phyloP scores from a whole-genome alignment of 1,139 yeast genomes.

The Suhomyces panamericanus region DNA sequence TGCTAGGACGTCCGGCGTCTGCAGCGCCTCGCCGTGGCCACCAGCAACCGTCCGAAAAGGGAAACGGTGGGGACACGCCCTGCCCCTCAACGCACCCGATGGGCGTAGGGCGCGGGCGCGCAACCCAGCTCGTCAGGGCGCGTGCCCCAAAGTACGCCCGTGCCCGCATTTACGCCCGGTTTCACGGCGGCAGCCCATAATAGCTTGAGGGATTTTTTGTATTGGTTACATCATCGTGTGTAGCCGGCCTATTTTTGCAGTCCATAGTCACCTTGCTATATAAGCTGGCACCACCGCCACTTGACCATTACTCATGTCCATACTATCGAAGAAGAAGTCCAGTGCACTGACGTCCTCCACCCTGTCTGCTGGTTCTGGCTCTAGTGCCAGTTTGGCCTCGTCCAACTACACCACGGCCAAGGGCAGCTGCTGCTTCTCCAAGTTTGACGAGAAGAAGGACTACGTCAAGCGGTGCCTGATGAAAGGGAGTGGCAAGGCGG shows the following conservation, averaged over 20 bases:
- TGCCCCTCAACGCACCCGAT: background rate
- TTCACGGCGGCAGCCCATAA: conserved; percentile 7
- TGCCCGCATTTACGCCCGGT: background rate
- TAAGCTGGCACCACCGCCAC: background rate
- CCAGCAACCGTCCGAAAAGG: background rate
- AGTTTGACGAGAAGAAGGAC: conserved; percentile 48
- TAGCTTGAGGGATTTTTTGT: conserved; percentile 14
- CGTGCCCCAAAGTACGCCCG: background rate
- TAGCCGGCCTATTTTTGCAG: conserved; percentile 7
- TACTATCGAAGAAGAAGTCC: conserved; percentile 15
- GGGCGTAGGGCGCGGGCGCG: background rate
- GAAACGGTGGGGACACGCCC: conserved; percentile 1
- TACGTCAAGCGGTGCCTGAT: conserved; percentile 42
- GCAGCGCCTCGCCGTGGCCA: background rate
- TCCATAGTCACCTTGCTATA: background rate
- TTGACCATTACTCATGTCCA: conserved; percentile 10
- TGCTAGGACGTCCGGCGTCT: no score
- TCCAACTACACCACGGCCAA: conserved; percentile 13
- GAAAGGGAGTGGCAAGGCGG: conserved; percentile 23
- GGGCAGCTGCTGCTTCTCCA: conserved; percentile 21
- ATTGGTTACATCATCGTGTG: conserved; percentile 15
- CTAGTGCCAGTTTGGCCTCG: background rate
- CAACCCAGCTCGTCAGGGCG: background rate
- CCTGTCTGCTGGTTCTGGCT: conserved; percentile 5
- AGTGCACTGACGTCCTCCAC: conserved; percentile 13